These are phyloP conservation scores for Sphaceloma murrayae DNA, from an alignment of 2,329 filamentous ascomycete genomes.

Conservation along the genomic window DNA sequence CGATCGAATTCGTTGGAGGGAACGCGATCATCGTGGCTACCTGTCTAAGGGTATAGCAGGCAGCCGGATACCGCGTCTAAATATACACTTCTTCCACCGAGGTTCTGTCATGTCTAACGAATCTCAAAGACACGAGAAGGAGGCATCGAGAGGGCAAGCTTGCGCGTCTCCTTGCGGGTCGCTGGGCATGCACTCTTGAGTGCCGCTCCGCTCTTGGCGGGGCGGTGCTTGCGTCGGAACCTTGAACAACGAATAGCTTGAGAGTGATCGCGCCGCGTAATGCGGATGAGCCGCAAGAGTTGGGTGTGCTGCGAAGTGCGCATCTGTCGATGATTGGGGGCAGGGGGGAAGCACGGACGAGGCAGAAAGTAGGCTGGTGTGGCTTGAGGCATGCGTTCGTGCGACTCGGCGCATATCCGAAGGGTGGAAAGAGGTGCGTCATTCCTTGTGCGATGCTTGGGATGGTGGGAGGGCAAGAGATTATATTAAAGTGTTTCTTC, in stretches of 20 bases:
- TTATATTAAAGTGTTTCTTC: not conserved
- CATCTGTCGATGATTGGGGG: not conserved
- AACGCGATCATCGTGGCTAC: not conserved
- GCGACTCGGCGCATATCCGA: conserved; percentile 3
- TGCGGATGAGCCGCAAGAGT: conserved; percentile 4
- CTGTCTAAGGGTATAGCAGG: conserved; percentile 11
- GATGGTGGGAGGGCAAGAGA: not conserved
- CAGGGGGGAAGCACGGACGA: not conserved
- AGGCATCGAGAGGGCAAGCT: too few relatives aligned
- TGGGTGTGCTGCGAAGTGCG: too few relatives aligned
- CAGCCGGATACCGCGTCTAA: not conserved
- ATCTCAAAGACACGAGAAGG: not conserved
- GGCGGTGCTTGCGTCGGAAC: too few relatives aligned
- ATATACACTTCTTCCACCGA: not conserved
- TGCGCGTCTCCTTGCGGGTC: too few relatives aligned
- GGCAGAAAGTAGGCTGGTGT: not conserved
- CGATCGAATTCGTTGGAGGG: not conserved
- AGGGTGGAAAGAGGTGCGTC: conserved; percentile 8
- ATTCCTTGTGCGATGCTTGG: not conserved
- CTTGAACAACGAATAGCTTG: too few relatives aligned
- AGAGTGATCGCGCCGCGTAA: conserved; percentile 12
- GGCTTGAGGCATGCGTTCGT: conserved; percentile 5
- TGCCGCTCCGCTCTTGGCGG: too few relatives aligned
- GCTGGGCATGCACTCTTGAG: too few relatives aligned
- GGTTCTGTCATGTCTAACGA: too few relatives aligned